Percentiles rank a stretch among this genome's conserved stretches.
phyloP scores from a whole-genome alignment of 106 monocot species.

The Gastrodia elata region DNA sequence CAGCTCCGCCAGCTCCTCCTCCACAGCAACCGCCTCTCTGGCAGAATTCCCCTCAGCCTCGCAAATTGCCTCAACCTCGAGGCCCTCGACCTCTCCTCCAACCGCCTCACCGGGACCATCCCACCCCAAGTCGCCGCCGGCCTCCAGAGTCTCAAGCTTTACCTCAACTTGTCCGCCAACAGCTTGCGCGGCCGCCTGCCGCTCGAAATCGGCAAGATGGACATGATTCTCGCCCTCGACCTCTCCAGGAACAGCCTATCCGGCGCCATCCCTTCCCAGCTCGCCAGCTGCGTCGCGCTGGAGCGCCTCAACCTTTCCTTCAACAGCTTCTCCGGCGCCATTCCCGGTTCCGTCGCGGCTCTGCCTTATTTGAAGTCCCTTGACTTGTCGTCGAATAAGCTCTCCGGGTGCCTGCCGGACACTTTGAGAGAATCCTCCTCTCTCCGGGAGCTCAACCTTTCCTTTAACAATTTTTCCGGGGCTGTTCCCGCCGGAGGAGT shows the following conservation, averaged over 20 bases:
- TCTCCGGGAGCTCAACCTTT: conserved; percentile 53
- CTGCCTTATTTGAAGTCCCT: conserved; percentile 48
- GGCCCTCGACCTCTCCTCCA: conserved; percentile 73
- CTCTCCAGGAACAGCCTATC: conserved; percentile 63
- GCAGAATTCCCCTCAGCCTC: conserved; percentile 45
- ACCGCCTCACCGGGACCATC: conserved; percentile 49
- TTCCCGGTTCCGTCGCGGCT: conserved; percentile 42
- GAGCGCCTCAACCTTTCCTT: conserved; percentile 75
- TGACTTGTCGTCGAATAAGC: conserved; percentile 51
- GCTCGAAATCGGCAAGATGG: conserved; percentile 61
- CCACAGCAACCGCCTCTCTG: conserved; percentile 56
- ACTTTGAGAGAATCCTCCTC: conserved; percentile 39
- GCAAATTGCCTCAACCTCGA: conserved; percentile 58
- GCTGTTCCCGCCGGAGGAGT: conserved; percentile 26
- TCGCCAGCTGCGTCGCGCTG: conserved; percentile 64
- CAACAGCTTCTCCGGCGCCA: conserved; percentile 36
- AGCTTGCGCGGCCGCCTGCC: conserved; percentile 48
- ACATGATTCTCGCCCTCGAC: conserved; percentile 63
- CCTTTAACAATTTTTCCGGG: conserved; percentile 71
- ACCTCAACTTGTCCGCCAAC: conserved; percentile 74
- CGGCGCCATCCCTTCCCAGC: conserved; percentile 59
- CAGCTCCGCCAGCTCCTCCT: conserved; percentile 55
- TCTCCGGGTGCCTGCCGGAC: conserved; percentile 41
- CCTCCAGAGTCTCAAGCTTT: conserved; percentile 32
- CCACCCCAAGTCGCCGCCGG: conserved; percentile 38